Evolutionary conservation across 2,329 filamentous ascomycete species (phyloP).

Genomic region (Diaporthe citrichinensis): DNA sequence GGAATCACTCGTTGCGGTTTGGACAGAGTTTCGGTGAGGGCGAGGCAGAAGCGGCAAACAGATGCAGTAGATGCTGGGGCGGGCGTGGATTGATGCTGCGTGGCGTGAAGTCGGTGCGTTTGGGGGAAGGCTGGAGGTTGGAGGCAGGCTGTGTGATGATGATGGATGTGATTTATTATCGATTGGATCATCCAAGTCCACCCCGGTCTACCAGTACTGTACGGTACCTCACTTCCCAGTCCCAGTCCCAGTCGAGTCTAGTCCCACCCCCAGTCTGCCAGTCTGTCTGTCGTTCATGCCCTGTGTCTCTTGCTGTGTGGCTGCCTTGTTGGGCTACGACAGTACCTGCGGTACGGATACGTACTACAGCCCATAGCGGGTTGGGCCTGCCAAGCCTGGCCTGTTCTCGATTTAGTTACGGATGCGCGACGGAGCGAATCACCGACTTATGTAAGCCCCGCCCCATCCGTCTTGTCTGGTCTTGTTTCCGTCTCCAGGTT

Average conservation of each 20-base stretch:
- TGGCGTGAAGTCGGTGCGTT: conserved; percentile 3
- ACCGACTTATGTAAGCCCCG: conserved; percentile 17
- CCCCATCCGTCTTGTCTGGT: neutral
- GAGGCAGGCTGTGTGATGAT: conserved; percentile 18
- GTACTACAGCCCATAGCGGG: neutral
- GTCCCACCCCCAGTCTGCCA: neutral
- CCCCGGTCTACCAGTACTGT: neutral
- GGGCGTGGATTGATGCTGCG: conserved; percentile 13
- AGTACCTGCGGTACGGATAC: neutral
- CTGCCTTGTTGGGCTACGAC: neutral
- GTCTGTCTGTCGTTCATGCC: neutral
- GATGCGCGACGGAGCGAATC: conserved; percentile 12
- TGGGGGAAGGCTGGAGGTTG: conserved; percentile 28
- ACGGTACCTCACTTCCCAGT: neutral
- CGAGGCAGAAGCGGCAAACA: neutral
- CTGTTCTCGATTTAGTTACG: conserved; percentile 12
- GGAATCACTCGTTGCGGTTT: neutral
- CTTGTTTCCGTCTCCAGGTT: conserved; percentile 28
- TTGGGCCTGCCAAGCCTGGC: neutral
- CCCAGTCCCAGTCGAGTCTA: neutral
- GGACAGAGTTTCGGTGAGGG: conserved; percentile 1
- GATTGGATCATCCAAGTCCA: conserved; percentile 15
- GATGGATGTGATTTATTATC: conserved; percentile 25
- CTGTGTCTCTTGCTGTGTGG: neutral
- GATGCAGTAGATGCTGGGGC: neutral